These are phyloP conservation scores for Umbelopsis isabellina DNA, from an alignment of 192 early-diverging fungal genomes.

Conservation along the genomic window DNA sequence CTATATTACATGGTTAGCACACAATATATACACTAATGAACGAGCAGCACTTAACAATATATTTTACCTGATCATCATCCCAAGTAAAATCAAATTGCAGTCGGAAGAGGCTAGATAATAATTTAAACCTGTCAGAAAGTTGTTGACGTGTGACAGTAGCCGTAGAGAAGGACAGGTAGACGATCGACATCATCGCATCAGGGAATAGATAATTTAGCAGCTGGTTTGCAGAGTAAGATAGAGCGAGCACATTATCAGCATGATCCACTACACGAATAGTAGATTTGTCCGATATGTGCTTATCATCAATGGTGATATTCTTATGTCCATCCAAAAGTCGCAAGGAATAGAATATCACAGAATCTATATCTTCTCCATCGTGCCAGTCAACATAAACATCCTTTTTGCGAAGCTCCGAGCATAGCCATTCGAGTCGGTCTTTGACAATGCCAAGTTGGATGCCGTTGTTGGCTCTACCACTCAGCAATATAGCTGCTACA, in stretches of 20 bases:
- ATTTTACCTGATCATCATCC: conserved; percentile 34
- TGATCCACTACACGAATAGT: conserved; percentile 38
- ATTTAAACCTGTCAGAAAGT: conserved; percentile 30
- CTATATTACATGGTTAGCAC: not conserved
- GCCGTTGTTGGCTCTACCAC: conserved; percentile 30
- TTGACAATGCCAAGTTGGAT: conserved; percentile 30
- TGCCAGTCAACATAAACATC: conserved; percentile 41
- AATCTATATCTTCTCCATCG: conserved; percentile 37
- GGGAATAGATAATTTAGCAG: conserved; percentile 35
- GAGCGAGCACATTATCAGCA: conserved; percentile 43
- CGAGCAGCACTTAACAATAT: no score
- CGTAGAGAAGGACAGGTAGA: conserved; percentile 30
- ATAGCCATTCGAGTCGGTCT: conserved; percentile 32
- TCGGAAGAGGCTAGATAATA: conserved; percentile 36
- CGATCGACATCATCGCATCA: conserved; percentile 36
- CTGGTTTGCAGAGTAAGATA: conserved; percentile 46
- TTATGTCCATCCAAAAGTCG: conserved; percentile 33
- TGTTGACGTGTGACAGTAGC: conserved; percentile 24
- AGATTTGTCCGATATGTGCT: conserved; percentile 31
- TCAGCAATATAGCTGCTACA: conserved; percentile 31
- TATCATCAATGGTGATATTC: conserved; percentile 39
- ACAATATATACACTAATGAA: not conserved
- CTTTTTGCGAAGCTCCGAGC: conserved; percentile 25
- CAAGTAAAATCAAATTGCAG: conserved; percentile 42
- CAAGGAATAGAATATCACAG: conserved; percentile 35